phyloP scores from a whole-genome alignment of 768 basidiomycete genomes.

The Termitomyces sp. region DNA sequence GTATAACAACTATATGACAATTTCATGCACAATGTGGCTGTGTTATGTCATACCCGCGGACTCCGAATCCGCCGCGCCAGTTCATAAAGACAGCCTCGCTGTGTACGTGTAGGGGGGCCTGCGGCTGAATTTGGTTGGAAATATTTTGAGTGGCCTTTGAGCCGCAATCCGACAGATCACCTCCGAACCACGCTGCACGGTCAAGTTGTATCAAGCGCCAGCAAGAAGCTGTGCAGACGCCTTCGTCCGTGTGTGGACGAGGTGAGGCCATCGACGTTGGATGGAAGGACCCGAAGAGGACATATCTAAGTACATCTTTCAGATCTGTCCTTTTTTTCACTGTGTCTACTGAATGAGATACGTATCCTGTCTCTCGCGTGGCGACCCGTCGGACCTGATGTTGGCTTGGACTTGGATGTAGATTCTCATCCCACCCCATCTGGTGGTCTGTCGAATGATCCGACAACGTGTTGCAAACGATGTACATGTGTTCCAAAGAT shows the following conservation, averaged over 20 bases:
- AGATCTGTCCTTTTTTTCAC: neutral
- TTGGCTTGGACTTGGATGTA: neutral
- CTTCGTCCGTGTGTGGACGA: neutral
- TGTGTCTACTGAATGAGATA: neutral
- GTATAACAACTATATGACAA: neutral
- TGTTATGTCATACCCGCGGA: neutral
- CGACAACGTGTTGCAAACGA: neutral
- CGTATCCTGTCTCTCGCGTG: neutral
- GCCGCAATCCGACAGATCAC: too few species aligned
- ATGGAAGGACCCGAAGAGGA: neutral
- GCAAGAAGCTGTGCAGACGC: neutral
- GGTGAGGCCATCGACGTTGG: neutral
- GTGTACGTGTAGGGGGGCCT: neutral
- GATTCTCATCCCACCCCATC: neutral
- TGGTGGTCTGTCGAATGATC: neutral
- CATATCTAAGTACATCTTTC: too few species aligned
- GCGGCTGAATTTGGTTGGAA: neutral
- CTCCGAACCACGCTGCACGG: neutral
- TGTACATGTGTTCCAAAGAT: neutral
- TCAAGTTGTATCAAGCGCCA: neutral
- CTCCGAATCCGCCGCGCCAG: neutral
- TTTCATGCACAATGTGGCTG: too few species aligned
- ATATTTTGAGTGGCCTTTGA: too few species aligned
- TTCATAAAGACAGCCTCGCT: neutral
- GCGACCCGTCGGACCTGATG: neutral